Base-by-base conservation (phyloP, 305 asterid species). In the Fraxinus paxiana region DNA sequence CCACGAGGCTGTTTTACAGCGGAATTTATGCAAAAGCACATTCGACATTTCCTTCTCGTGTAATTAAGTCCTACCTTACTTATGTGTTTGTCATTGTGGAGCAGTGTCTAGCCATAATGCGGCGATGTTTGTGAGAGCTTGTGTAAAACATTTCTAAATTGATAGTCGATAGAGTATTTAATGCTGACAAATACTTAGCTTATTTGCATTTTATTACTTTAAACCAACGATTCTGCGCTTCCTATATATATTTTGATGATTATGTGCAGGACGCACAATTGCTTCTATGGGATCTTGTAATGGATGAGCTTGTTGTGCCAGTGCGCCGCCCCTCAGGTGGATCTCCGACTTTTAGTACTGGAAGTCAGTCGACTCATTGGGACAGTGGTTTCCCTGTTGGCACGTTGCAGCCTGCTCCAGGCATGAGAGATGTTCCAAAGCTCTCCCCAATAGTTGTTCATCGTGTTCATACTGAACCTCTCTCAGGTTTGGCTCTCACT, bases 301-400 rank as follows among this genome's bases (percentile, higher is more conserved):
- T 92, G 97, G 98, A 93, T 34, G 99, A 96, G 86, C 92, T 96
- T 30, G 98, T 91, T 67, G 99, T 96, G 77, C 99, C 99, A 33
- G 88, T 96, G 24, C 97, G 99, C 2, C 98, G 99, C 1, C 88
- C 98, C 38, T 88, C 94, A 2, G 97, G 97, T 65, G 99, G 98
- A 4, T 96, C 99, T 24, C 99, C 99, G 46, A 94, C 98, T 70
- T 91, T 93, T 73, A 93, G 97, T 17, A 84, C 93, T 0, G 98
- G 98, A 56, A 94, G 98, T 71, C 99, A 93, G 80, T 94, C 99
- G 1, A 83, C 99, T 75, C 98, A 96, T 59, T 96, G 99, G 99
- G 99, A 96, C 80, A 84, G 84, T 2, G 93, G 97, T 5, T 85
- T 88, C 82, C 97, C 98, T 0, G 89, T 89, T 5, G 98, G 98